Percentiles rank a stretch among this genome's conserved stretches.
Conservation (phyloP, 768 basidiomycete species). For the Melanogaster broomeanus region DNA sequence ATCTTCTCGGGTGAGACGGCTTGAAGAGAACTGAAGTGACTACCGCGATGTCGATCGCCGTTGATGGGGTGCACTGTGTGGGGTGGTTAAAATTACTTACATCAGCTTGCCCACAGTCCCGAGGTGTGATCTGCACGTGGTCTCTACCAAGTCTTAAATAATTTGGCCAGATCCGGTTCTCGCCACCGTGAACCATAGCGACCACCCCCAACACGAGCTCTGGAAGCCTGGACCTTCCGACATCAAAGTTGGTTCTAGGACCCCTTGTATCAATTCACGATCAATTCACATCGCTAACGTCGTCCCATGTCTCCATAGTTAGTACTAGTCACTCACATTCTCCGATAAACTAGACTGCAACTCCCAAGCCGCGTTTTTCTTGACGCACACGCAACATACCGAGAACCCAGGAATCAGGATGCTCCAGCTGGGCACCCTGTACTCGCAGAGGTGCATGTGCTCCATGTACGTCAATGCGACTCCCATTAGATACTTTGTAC, state of each 20-base stretch:
- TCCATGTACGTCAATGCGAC: constrained; percentile 34
- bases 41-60: no score
- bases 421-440: constrained; percentile 26
- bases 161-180: constrained; percentile 8
- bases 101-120: neutral
- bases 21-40: no score
- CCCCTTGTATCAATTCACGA: constrained; percentile 26
- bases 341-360: constrained; percentile 27
- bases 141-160: no score
- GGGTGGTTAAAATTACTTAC: neutral
- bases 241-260: constrained; percentile 19
- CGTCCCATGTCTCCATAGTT: constrained; percentile 16
- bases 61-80: no score
- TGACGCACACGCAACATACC: constrained; percentile 36
- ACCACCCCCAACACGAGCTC: constrained; percentile 23
- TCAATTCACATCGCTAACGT: constrained; percentile 16
- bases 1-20: no score
- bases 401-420: constrained; percentile 33
- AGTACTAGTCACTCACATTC: constrained; percentile 23
- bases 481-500: constrained; percentile 32
- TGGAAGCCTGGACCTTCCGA: constrained; percentile 6
- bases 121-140: neutral
- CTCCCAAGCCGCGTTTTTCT: constrained; percentile 34
- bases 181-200: constrained; percentile 3
- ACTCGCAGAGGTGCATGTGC: constrained; percentile 29